Evolutionary conservation across 805 yeast genomes (phyloP).

Genomic region (Candida odintsovae): DNA sequence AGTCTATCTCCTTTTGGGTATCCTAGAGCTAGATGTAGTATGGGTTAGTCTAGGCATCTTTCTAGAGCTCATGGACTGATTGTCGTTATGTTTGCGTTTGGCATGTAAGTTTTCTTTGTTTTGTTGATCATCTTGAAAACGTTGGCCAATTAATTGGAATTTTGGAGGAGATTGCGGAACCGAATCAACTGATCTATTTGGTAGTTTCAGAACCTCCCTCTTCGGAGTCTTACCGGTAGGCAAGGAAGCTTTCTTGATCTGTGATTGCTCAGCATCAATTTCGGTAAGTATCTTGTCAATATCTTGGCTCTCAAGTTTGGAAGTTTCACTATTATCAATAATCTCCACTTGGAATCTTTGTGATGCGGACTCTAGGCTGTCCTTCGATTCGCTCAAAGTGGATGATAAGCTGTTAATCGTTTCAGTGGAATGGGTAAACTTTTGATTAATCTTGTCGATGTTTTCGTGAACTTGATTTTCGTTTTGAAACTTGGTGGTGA

Average conservation of each 20-base stretch:
- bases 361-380: neutral
- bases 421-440: neutral
- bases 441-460: slow-evolving; percentile 4
- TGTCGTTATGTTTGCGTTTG: slow-evolving; percentile 12
- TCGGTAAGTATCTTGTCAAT: slow-evolving; percentile 18
- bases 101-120: neutral
- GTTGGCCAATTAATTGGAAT: slow-evolving; percentile 22
- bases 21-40: neutral
- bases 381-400: slow-evolving; percentile 1
- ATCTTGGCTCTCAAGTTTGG: slow-evolving; percentile 17
- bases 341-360: slow-evolving; percentile 5
- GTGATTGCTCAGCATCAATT: slow-evolving; percentile 20
- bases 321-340: slow-evolving; percentile 7
- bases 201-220: slow-evolving; percentile 14
- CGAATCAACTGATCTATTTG: slow-evolving; percentile 5
- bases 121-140: slow-evolving; percentile 13
- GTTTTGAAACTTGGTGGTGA: slow-evolving; percentile 5
- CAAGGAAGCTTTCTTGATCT: slow-evolving; percentile 18
- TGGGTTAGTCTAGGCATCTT: slow-evolving; percentile 9
- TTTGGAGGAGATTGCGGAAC: slow-evolving; percentile 21
- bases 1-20: neutral
- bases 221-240: slow-evolving; percentile 28
- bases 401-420: neutral
- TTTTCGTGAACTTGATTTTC: slow-evolving; percentile 3
- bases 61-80: neutral